Evolutionary conservation across 2,329 filamentous ascomycete species (phyloP), one percentile per base, ranked within the genome.

Genomic region (Pyrenophora tritici-repentis): DNA sequence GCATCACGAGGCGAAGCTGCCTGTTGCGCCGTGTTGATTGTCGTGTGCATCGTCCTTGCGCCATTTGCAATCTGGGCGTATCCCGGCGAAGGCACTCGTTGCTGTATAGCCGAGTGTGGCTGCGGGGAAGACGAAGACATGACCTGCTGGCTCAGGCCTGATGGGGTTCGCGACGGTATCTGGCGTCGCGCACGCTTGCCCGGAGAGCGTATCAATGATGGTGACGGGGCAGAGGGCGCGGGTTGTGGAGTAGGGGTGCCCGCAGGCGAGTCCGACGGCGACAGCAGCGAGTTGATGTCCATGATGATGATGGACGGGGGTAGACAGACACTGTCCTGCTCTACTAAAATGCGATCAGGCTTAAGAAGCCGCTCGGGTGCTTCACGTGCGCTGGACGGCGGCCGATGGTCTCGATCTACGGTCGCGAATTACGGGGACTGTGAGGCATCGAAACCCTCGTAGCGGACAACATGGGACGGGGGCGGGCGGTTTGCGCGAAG

Each of bases 281-380:
- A 79, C 43, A 80, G 63, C 43, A 80, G 69, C 39, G 75, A 76
- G 62, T 77, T 77, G 73, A 80, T 80, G 61, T 80, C 75, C 78
- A 80, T 80, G 36, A 39, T 55, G 59, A 20, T 20, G 18, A 16
- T 7, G n/a, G 16, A 20, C 26, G 35, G 33, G 9, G 39, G 47
- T 35, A 36, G 31, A 35, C 14, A 29, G 26, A 29, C 10, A 29
- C 26, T 29, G 26, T 12, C 29, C 31, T 42, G 51, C 42, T 50
- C 26, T 40, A 20, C n/a, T 24, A 36, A 42, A 31, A 42, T 39
- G 40, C 32, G 35, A 39, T 39, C 38, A 33, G 37, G 32, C 32
- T 14, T 29, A 4, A 31, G 26, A 42, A n/a, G 40, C 29, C 40
- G 38, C 39, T 12, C 39, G 13, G 22, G 41, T 40, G 50, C 50